Evolutionary conservation across 2,329 filamentous ascomycete genomes (phyloP), one percentile per base, ranked within the genome.

Genomic region (Xylaria digitata): DNA sequence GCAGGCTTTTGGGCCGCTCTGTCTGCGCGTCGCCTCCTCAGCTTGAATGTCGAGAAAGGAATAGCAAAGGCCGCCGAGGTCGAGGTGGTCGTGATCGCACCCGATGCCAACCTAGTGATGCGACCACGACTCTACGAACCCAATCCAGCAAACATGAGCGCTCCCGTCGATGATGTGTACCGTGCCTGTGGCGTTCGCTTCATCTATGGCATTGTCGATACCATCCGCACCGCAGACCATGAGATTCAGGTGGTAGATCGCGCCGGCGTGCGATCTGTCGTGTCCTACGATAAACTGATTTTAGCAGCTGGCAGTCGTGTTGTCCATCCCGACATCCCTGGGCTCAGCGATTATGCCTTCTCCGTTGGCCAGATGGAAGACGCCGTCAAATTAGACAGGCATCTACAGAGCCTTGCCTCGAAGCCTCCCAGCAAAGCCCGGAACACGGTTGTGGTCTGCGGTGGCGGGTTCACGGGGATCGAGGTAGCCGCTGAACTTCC

Each of bases 401-500:
- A 69, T 26, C 67, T 71, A 3, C 66, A 67, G 5, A 63, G 49
- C n/a, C 67, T 71, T 15, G 57, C 64, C 6, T 67, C 64, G 9
- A 50, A 57, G n/a, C 53, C 66, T 9, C 23, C 58, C n/a, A 63
- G 61, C 46, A 69, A 52, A 50, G 69, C 58, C 17, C 57, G 69
- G 11, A 63, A 71, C 61, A 71, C 67, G 0, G 26, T 67, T 7
- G 67, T 71, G 7, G 69, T 68, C n/a, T 66, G 67, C 19, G 65
- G 67, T 9, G 62, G 61, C 43, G 67, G 65, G 2, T 71, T 70
- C 21, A 70, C 69, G 7, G 65, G 69, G 0, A 61, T 70, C 15
- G 67, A 70, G 43, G 49, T 68, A 9, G 69, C 64, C n/a, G 45
- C 69, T 15, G 69, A 71, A n/a, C 56, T 70, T 19, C 67, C 67